Base-by-base conservation (phyloP, 345 rosid genomes). In the Lumnitzera littorea region DNA sequence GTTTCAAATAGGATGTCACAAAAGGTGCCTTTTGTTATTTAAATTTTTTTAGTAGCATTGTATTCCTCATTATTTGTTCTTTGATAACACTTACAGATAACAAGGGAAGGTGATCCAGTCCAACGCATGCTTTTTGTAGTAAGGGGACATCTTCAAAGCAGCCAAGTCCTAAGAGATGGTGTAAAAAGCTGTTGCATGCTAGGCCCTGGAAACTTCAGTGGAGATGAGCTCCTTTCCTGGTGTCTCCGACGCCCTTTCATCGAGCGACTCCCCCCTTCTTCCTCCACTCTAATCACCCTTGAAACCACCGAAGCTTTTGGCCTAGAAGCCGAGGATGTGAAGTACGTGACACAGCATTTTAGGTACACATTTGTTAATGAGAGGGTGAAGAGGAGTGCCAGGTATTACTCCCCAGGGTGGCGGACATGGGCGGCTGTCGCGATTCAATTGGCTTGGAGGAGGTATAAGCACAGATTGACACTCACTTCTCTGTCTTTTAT, bases 351-450 rank as follows among this genome's bases (percentile, higher is more conserved):
- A 0, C 99, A 90, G 13, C 99, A 94, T 75, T 94, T 94, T 51
- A 81, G 99, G 48, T 94, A 94, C 81, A 94, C 97, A 17, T 94
- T 94, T 66, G 95, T 87, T 2, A 94, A 89, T 1, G 97, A 89
- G 46, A 82, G 80, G 68, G 96, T 94, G 53, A 94, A 83, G 79
- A 80, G 99, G 62, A 89, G 99, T 58, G 97, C 97, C 0, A 81
- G 99, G 64, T 90, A 84, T 57, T 90, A 94, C 58, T 94, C 99
- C 12, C 97, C 99, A 0, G 99, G 97, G 10, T 94, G 99, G 99
- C 70, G 99, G 24, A 90, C 99, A 11, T 94, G 97, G 97, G 95
- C 95, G 0, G 95, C 97, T 0, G 99, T 94, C 69, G 96, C 97
- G 2, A 80, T 90, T 65, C 99, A 94, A 81, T 70, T 94, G 61